These are phyloP conservation scores for Ganoderma sinense DNA, from an alignment of 1,284 basidiomycete species.

Conservation along the genomic window DNA sequence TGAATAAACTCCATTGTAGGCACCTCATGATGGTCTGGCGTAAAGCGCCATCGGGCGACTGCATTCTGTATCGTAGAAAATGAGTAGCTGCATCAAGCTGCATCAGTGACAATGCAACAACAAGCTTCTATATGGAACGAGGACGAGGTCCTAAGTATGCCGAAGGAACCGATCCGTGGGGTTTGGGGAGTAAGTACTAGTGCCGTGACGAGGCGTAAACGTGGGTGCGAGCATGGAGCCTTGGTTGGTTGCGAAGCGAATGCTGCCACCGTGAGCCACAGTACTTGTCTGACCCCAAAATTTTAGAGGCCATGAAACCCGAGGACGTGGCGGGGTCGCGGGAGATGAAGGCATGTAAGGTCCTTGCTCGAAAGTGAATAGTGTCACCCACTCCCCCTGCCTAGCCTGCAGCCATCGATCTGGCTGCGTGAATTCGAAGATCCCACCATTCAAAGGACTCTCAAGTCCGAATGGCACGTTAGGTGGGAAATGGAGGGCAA, in stretches of 20 bases:
- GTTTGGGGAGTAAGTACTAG: neutral
- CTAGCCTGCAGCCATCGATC: no score
- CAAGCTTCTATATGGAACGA: neutral
- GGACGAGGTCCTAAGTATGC: neutral
- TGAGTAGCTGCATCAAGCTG: neutral
- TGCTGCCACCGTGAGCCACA: neutral
- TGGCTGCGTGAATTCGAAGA: neutral
- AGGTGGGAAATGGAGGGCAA: no score
- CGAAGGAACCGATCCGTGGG: neutral
- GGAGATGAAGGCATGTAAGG: neutral
- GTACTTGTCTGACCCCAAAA: no score
- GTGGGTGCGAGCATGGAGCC: neutral
- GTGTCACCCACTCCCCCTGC: neutral
- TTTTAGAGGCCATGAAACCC: neutral
- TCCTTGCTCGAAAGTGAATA: neutral
- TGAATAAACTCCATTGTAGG: no score
- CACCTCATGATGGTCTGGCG: neutral
- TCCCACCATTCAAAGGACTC: no score
- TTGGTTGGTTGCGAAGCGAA: neutral
- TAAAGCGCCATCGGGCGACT: neutral
- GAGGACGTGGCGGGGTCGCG: constrained; percentile 2
- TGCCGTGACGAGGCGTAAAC: neutral
- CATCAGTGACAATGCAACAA: neutral
- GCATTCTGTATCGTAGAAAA: neutral
- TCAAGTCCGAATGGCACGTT: no score